Evolutionary conservation across 2,329 filamentous ascomycete genomes (phyloP), one percentile per base, ranked within the genome.

Genomic region (Aschersonia sp.): DNA sequence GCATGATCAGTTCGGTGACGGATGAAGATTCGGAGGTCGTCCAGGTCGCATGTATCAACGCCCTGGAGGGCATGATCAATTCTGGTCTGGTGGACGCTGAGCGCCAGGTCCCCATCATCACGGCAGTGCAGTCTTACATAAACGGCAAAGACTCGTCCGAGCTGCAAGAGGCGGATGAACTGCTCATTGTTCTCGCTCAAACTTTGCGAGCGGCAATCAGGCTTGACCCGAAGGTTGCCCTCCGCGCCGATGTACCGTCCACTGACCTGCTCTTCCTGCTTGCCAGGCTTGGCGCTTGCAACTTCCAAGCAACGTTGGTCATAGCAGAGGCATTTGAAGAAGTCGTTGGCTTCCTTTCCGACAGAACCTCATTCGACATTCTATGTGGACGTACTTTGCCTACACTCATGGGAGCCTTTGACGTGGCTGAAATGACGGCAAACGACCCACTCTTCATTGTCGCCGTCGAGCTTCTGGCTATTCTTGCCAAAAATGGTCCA

Each of bases 261-360:
- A 70, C 95, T 5, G 84, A 92, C 56, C 70, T 89, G 11, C 76
- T 98, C 7, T 97, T 98, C 67, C 78, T 84, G 47, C 79, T 97
- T 51, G 90, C 88, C 29, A 92, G 87, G 62, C 81, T 89, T 59
- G 88, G 88, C 31, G 86, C 90, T 0, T 79, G 77, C 51, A 97
- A 94, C 66, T 94, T 94, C 68, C 89, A 96, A 62, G 78, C 96
- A 44, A 87, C 83, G 0, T 83, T 89, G 68, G 71, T 96, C 46
- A 84, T 97, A 30, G 84, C 79, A 37, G 92, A 98, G 64, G 82
- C 87, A 0, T 94, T 98, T 58, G 90, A 97, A 62, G 87, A 92
- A 42, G 81, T 96, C 49, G 84, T 89, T 5, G 71, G 75, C 46
- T 74, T 71, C 1, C 76, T 94, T 50, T 70, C 83, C 2, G 78